Base-by-base conservation (phyloP, 2,329 filamentous ascomycete genomes). In the Botrytis hyacinthi region DNA sequence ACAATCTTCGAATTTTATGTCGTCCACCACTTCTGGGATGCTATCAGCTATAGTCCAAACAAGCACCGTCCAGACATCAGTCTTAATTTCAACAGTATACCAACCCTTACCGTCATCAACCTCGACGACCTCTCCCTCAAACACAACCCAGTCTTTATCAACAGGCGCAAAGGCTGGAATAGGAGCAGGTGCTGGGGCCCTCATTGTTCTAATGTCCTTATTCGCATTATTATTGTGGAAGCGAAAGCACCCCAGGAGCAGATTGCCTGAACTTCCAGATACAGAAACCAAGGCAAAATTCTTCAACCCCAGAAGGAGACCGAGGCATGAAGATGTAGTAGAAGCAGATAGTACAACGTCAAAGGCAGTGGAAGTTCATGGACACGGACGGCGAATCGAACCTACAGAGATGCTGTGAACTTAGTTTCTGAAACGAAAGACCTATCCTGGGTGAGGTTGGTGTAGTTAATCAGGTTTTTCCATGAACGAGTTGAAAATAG, bases 1-100 rank as follows among this genome's bases (percentile, higher is more conserved):
- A 61, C 20, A 57, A 16, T 37, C 48, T 26, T 42, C 48, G 7
- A n/a, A 16, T 1, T 26, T 26, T 32, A 20, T 12, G 4, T 44
- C 10, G 32, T 22, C 48, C n/a, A 68, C 26, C 16, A 32, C 35
- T 42, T 68, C 48, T 42, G 48, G 9, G 18, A 9, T 20, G 1
- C 29, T 18, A 29, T 57, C 48, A 20, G 54, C 18, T 42, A 10
- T 9, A 57, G 26, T 32, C 35, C 66, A 42, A 42, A 32, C 66
- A 20, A 68, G 22, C n/a, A 59, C 6, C 16, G 37, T 37, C 26
- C 68, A 70, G n/a, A 2, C 68, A 35, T 44, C 54, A 8, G 14
- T 70, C 22, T 35, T 35, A 37, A 62, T 70, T 20, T 26, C 54
- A 62, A 70, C 54, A n/a, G 54, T 61, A 35, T 70, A 61, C 22